Evolutionary conservation across 169 alveolate species (phyloP).

Genomic region (Plasmodium knowlesi): DNA sequence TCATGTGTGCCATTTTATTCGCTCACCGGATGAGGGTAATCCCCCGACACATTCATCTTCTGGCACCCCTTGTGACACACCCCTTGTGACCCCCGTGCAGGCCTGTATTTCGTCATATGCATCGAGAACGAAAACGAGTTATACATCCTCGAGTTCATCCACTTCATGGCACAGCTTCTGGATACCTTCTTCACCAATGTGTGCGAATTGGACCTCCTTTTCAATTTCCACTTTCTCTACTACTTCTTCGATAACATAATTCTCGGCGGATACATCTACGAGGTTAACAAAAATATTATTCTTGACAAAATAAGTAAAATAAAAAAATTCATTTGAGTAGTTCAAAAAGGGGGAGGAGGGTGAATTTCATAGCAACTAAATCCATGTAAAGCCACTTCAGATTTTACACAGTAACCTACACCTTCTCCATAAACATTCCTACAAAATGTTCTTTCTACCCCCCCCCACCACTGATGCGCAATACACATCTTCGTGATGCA

Average conservation of each 20-base stretch:
- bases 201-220: constrained; percentile 93
- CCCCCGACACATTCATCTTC: too few species aligned
- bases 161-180: constrained; percentile 91
- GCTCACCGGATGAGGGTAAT: not conserved
- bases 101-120: constrained; percentile 91
- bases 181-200: constrained; percentile 94
- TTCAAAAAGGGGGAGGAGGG: not conserved
- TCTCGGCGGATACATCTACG: constrained; percentile 91
- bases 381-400: not conserved
- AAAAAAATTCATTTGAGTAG: constrained; percentile 26
- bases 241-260: constrained; percentile 92
- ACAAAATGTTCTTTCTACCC: too few species aligned
- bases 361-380: not conserved
- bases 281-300: constrained; percentile 88
- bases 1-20: not conserved
- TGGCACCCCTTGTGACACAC: not conserved
- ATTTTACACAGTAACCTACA: not conserved
- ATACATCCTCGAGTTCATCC: constrained; percentile 89
- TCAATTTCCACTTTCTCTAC: constrained; percentile 92
- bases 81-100: not conserved
- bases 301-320: constrained; percentile 50
- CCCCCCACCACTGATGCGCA: not conserved
- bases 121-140: constrained; percentile 93
- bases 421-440: too few species aligned
- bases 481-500: not conserved